A percentile compares a stretch with the other conserved stretches of the same genome.
Evolutionary conservation across 1,139 yeast species (phyloP).

Genomic region (Hyphopichia khmerensis): DNA sequence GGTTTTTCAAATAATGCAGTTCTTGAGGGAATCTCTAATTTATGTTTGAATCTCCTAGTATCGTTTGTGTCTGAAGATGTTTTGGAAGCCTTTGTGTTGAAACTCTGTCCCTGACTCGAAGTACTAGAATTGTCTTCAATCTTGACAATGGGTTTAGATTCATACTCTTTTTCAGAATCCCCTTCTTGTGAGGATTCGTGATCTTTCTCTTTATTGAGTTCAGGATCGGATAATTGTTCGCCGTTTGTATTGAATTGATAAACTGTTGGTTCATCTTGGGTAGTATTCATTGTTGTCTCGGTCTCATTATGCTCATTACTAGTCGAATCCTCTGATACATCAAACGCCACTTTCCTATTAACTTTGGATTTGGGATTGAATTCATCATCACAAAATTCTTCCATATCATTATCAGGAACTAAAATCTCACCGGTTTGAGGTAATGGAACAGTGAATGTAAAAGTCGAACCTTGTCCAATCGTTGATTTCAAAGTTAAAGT

Average conservation of each 20-base stretch:
- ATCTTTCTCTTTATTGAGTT: background rate
- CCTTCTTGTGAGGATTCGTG: background rate
- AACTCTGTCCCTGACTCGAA: background rate
- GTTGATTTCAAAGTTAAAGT: slow-evolving; percentile 68
- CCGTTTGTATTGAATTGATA: background rate
- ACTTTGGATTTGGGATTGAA: slow-evolving; percentile 38
- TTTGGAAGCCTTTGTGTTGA: background rate
- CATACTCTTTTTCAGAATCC: background rate
- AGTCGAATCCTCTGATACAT: slow-evolving; percentile 11
- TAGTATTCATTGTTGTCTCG: background rate
- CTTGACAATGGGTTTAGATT: background rate
- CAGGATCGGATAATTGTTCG: background rate
- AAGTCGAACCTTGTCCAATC: slow-evolving; percentile 77
- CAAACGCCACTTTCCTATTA: slow-evolving; percentile 41
- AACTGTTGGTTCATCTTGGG: background rate
- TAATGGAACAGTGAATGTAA: slow-evolving; percentile 76
- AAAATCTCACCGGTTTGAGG: slow-evolving; percentile 65
- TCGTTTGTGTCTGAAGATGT: background rate
- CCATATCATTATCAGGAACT: slow-evolving; percentile 38
- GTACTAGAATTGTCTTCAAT: background rate
- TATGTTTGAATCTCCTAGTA: background rate
- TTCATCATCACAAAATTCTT: slow-evolving; percentile 43
- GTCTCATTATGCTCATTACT: slow-evolving; percentile 3
- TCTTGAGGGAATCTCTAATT: slow-evolving; percentile 5
- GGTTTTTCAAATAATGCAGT: slow-evolving; percentile 40